These are phyloP conservation scores for Mycosarcoma mackinlayi DNA, from an alignment of 1,284 basidiomycete genomes.

Conservation along the genomic window DNA sequence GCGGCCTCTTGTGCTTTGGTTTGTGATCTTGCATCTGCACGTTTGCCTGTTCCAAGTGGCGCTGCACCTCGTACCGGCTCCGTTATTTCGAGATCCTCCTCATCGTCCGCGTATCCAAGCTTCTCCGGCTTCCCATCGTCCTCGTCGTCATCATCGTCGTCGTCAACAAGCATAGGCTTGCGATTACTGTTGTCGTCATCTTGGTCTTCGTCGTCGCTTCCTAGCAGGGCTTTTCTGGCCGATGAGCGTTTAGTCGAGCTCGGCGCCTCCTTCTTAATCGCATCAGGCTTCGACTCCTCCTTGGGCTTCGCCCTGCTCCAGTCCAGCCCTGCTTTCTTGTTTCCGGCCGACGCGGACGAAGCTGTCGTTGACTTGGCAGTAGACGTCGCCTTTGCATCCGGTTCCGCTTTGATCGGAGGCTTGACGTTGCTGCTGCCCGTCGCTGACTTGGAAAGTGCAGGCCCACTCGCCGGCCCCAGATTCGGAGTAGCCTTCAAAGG, in stretches of 20 bases:
- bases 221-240: conserved; percentile 27
- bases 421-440: conserved; percentile 8
- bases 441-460: conserved; percentile 24
- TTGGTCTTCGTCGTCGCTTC: conserved; percentile 51
- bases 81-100: conserved; percentile 17
- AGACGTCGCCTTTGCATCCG: conserved; percentile 9
- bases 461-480: conserved; percentile 26
- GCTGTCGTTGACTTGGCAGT: conserved; percentile 14
- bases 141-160: conserved; percentile 37
- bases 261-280: conserved; percentile 19
- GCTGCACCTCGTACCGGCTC: conserved; percentile 18
- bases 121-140: conserved; percentile 41
- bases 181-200: conserved; percentile 21
- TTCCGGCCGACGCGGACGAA: conserved; percentile 1
- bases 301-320: conserved; percentile 50
- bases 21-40: conserved; percentile 35
- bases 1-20: conserved; percentile 30
- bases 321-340: conserved; percentile 30
- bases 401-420: conserved; percentile 19
- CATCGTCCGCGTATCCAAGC: conserved; percentile 46
- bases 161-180: conserved; percentile 15
- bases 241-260: conserved; percentile 18
- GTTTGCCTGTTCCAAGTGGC: conserved; percentile 33
- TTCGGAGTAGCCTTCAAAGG: conserved; percentile 33
- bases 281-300: conserved; percentile 15